A percentile compares a stretch with the other conserved stretches of the same genome.
These are phyloP conservation scores for Eimeria brunetti DNA, from an alignment of 169 alveolate species.

Conservation along the genomic window DNA sequence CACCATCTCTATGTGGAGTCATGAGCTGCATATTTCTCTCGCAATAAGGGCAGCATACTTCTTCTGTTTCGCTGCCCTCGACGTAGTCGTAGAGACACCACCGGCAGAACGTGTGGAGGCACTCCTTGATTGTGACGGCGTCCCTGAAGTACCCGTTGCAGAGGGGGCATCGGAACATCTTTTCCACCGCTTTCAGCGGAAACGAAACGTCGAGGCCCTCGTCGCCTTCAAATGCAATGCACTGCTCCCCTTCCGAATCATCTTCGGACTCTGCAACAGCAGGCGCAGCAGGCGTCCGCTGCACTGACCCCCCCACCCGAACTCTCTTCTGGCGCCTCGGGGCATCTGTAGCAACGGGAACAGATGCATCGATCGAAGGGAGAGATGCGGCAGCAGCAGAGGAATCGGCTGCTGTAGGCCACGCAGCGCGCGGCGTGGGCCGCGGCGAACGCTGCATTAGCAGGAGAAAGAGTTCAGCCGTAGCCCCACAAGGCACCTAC, in stretches of 20 bases:
- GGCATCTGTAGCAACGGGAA: background rate
- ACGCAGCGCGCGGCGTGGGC: conserved; percentile 47
- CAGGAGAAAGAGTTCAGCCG: background rate
- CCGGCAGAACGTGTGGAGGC: conserved; percentile 86
- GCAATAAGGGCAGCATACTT: conserved; percentile 84
- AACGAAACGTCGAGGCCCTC: conserved; percentile 75
- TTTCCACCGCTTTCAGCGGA: conserved; percentile 66
- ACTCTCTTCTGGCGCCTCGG: conserved; percentile 6
- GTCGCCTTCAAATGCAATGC: conserved; percentile 71
- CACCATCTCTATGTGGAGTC: conserved; percentile 68
- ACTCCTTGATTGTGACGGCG: conserved; percentile 85
- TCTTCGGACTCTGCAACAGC: conserved; percentile 29
- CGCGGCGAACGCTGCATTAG: conserved; percentile 35
- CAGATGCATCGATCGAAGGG: background rate
- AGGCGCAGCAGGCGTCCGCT: conserved; percentile 11
- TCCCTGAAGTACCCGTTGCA: conserved; percentile 86
- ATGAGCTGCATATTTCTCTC: conserved; percentile 54
- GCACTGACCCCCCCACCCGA: background rate
- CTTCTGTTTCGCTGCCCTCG: conserved; percentile 79
- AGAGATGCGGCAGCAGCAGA: background rate
- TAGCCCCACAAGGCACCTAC: background rate
- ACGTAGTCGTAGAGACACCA: conserved; percentile 81
- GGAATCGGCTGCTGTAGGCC: conserved; percentile 30
- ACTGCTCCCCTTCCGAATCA: background rate
- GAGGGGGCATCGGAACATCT: conserved; percentile 80